A percentile compares a stretch with the other conserved stretches of the same genome.
These are phyloP conservation scores for Raddia distichophylla DNA, from an alignment of 176 grass and related monocot species.

Conservation along the genomic window DNA sequence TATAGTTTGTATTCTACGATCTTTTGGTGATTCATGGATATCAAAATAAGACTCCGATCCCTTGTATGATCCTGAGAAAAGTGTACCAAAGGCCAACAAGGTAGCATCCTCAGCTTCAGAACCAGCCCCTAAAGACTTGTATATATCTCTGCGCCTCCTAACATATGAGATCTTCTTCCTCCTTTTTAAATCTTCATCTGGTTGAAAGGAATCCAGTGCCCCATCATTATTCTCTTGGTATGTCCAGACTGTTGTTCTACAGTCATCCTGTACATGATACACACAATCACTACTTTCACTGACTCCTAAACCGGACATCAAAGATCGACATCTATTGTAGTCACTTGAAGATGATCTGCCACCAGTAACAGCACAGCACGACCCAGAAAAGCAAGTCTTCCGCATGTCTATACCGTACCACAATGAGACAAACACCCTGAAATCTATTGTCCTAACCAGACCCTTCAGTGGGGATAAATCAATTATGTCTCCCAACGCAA, in stretches of 20 bases:
- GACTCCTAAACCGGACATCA: conserved; percentile 68
- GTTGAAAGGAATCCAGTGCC: conserved; percentile 83
- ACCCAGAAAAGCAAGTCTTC: conserved; percentile 61
- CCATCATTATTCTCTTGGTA: conserved; percentile 62
- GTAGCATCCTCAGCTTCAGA: conserved; percentile 66
- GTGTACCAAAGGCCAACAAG: conserved; percentile 87
- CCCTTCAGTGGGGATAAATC: conserved; percentile 66
- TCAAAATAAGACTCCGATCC: conserved; percentile 88
- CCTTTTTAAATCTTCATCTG: conserved; percentile 71
- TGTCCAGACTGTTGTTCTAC: conserved; percentile 89
- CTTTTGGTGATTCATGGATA: conserved; percentile 74
- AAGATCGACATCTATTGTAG: conserved; percentile 64
- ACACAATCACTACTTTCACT: conserved; percentile 55
- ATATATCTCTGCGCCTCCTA: conserved; percentile 75
- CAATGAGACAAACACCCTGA: conserved; percentile 74
- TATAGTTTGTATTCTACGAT: conserved; percentile 54
- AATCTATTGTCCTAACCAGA: conserved; percentile 77
- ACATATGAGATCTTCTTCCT: conserved; percentile 79
- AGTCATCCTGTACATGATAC: conserved; percentile 81
- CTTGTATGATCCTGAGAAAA: conserved; percentile 89
- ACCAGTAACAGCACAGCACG: conserved; percentile 74
- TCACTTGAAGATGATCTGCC: conserved; percentile 47
- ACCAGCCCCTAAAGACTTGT: conserved; percentile 76
- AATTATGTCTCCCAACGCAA: conserved; percentile 82
- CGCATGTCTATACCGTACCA: conserved; percentile 81